phyloP scores from a whole-genome alignment of 169 alveolate genomes.

The Plasmodium yoelii region DNA sequence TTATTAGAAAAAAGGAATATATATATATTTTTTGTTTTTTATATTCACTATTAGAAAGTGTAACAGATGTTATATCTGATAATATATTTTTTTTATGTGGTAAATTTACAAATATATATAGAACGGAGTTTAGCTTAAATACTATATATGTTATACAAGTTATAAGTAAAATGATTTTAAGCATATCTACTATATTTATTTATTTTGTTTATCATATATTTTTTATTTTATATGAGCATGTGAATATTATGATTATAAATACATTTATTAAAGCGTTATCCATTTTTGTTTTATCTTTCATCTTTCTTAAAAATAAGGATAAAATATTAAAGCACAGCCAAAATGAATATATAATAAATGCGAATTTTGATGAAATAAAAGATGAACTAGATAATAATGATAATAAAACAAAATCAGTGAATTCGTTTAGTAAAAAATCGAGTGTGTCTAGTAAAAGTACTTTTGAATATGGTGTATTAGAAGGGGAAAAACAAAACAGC shows the following conservation, averaged over 20 bases:
- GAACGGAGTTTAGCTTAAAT: conserved; percentile 57
- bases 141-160: conserved; percentile 68
- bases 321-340: conserved; percentile 29
- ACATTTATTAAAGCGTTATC: conserved; percentile 67
- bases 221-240: conserved; percentile 37
- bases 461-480: too few relatives aligned
- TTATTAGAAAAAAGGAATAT: conserved; percentile 57
- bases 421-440: too few relatives aligned
- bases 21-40: conserved; percentile 73
- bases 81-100: conserved; percentile 77
- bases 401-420: too few relatives aligned
- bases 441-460: too few relatives aligned
- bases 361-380: conserved; percentile 5
- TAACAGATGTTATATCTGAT: conserved; percentile 75
- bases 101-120: conserved; percentile 68
- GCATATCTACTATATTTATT: conserved; percentile 56
- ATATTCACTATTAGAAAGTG: conserved; percentile 72
- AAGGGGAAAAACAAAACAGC: too few relatives aligned
- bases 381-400: background rate
- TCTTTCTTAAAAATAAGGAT: conserved; percentile 72
- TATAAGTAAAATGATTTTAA: conserved; percentile 71
- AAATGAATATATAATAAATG: background rate
- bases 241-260: conserved; percentile 71
- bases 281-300: conserved; percentile 56
- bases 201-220: conserved; percentile 71